Base-by-base conservation (phyloP, 2,329 filamentous ascomycete species). In the Byssothecium circinans region DNA sequence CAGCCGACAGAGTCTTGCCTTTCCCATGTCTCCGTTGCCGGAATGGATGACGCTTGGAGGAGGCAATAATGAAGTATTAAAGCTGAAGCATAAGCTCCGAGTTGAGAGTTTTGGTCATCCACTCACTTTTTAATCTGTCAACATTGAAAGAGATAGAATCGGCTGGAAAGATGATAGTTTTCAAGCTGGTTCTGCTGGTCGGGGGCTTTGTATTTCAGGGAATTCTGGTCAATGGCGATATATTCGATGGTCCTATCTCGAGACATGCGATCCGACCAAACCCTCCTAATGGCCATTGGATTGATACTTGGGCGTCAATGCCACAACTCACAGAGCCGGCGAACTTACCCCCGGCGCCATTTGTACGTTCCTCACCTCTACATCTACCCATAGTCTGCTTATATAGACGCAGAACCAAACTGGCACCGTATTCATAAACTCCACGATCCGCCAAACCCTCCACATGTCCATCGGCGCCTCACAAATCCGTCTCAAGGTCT, bases 371-470 rank as follows among this genome's bases (percentile, higher is more conserved):
- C 17, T 39, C 30, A 34, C 20, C 11, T 15, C 22, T n/a, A 22
- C 23, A 22, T 19, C 25, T 12, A 32, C 17, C 14, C 14, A 12
- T 12, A 8, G 15, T 17, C 45, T 2, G 45, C 25, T 45, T 17
- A 40, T 19, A 41, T 27, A 5, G 15, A 6, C 2, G 1, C 50
- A 83, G 80, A 83, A 83, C 62, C 70, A 73, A 49, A 76, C 74
- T 1, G 71, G 73, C 10, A 64, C 73, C n/a, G 77, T 83, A 5
- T 85, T 87, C 61, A 69, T 72, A 37, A 80, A 86, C 57, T 78
- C 82, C 1, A 87, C 85, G 0, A 76, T 88, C 52, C 82, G 85
- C 2, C 85, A 88, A 65, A 87, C 84, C 0, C 64, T 87, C 12
- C 80, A 83, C 53, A 72, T 84, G 55, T 81, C 82, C 7, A 74